These are phyloP conservation scores for Plasmodium fragile DNA, from an alignment of 169 alveolate genomes.

Conservation along the genomic window DNA sequence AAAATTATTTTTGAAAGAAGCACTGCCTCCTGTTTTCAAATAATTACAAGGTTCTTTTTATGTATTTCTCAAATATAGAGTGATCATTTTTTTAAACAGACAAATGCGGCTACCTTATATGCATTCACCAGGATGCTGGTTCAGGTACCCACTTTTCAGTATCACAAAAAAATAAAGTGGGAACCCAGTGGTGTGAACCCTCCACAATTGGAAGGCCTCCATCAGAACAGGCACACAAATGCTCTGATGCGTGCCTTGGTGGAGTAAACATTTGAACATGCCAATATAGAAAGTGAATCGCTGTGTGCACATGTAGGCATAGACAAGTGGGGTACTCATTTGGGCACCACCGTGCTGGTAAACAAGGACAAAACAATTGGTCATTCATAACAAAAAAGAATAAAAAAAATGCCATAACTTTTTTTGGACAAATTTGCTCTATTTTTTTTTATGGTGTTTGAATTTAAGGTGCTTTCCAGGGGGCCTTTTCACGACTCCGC, in stretches of 20 bases:
- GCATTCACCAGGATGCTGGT: neutral
- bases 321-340: neutral
- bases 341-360: neutral
- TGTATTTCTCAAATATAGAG: neutral
- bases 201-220: neutral
- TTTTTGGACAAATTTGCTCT: conserved; percentile 2
- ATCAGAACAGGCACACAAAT: neutral
- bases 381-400: neutral
- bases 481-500: conserved; percentile 30
- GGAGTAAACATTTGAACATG: neutral
- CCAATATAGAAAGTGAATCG: neutral
- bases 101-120: neutral
- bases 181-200: neutral
- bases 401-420: conserved; percentile 6
- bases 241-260: neutral
- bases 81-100: neutral
- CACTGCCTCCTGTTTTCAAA: neutral
- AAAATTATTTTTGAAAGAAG: neutral
- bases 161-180: neutral
- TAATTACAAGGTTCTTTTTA: neutral
- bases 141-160: neutral
- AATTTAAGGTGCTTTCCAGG: neutral
- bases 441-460: neutral
- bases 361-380: neutral
- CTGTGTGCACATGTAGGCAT: neutral